A percentile compares a stretch with the other conserved stretches of the same genome.
phyloP scores from a whole-genome alignment of 2,329 filamentous ascomycete species.

The Cytospora mali region DNA sequence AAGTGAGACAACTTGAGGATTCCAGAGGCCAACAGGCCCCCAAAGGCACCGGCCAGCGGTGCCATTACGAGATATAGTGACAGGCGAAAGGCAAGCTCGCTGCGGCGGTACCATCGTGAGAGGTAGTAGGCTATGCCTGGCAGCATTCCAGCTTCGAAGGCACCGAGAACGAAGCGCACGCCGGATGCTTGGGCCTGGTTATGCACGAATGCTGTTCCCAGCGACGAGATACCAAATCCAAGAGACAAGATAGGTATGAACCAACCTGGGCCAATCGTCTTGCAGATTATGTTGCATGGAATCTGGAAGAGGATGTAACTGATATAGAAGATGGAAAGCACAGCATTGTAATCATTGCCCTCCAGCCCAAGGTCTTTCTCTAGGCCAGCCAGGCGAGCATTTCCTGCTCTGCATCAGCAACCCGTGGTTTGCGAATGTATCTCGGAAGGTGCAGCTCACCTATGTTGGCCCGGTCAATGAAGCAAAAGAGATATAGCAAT shows the following conservation, averaged over 20 bases:
- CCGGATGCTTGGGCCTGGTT: constrained; percentile 53
- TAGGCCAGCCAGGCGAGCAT: constrained; percentile 67
- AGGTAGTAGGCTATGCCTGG: constrained; percentile 76
- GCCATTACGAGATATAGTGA: constrained; percentile 64
- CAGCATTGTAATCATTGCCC: constrained; percentile 69
- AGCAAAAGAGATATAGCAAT: constrained; percentile 71
- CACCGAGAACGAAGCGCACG: constrained; percentile 67
- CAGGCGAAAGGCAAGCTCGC: constrained; percentile 62
- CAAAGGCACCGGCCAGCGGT: constrained; percentile 65
- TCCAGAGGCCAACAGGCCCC: constrained; percentile 56
- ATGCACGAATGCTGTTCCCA: constrained; percentile 67
- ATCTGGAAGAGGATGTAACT: constrained; percentile 75
- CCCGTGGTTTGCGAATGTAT: no score
- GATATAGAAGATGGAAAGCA: constrained; percentile 72
- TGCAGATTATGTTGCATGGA: constrained; percentile 68
- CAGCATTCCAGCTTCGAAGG: constrained; percentile 75
- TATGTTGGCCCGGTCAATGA: constrained; percentile 75
- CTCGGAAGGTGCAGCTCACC: constrained; percentile 45
- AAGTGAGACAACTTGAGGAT: constrained; percentile 65
- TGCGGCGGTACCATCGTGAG: constrained; percentile 64
- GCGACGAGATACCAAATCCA: constrained; percentile 63
- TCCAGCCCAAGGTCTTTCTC: constrained; percentile 61
- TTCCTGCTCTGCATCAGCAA: constrained; percentile 51
- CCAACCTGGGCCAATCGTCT: constrained; percentile 72
- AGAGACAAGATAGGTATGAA: constrained; percentile 66